Base-by-base conservation (phyloP, 2,329 filamentous ascomycete genomes). In the Cercospora nicotianae region DNA sequence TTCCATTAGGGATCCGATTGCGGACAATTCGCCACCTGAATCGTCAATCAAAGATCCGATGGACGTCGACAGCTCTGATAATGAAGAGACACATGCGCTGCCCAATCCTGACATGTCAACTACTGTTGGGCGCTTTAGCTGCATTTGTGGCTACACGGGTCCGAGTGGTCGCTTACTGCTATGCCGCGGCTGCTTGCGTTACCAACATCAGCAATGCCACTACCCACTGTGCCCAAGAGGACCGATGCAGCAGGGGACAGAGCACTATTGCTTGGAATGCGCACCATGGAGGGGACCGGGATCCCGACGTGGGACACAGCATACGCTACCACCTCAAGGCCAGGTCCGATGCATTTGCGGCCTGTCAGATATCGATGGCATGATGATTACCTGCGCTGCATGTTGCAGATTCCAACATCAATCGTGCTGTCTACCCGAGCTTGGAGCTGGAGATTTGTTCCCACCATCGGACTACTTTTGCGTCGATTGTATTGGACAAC, bases 181-280 rank as follows among this genome's bases (percentile, higher is more conserved):
- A 28, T 57, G 53, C 28, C 53, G 53, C 1, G 53, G 23, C 6
- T 57, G 53, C 13, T n/a, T 57, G 53, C 53, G 26, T n/a, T 57
- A 57, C n/a, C 53, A 57, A 6, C 53, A 57, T 57, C 53, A 57
- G 28, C 23, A 57, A 57, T 57, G 53, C 53, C 31, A 57, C 26
- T 57, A 57, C 16, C 53, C 53, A 31, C 1, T 23, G 8, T 31
- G 53, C 53, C 13, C 20, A 31, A 9, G 2, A 28, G 23, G 28
- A n/a, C 53, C 53, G 23, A 28, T 28, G 2, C 53, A 18, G 53
- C 6, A 2, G 7, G 7, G 53, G 13, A 57, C 28, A 10, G 53
- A 57, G 2, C 53, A 57, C 10, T 57, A 57, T 13, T 57, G 53
- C 23, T 18, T 57, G 26, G 3, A 57, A 23, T 57, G 53, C 53